Conservation (phyloP, 2,329 filamentous ascomycete species). For the Fusarium citri region DNA sequence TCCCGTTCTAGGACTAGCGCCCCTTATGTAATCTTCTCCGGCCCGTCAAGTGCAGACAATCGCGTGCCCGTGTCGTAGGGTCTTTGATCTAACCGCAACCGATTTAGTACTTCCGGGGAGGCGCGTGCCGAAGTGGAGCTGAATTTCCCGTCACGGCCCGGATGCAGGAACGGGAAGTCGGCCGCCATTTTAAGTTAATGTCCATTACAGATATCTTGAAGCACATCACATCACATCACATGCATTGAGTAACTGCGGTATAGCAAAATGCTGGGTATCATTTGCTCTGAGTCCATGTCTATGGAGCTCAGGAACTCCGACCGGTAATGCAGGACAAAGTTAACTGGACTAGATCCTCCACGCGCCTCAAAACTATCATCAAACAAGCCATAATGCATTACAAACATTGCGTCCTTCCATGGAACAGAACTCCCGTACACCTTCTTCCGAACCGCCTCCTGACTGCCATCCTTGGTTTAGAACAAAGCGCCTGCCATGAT, state of each 20-base stretch:
- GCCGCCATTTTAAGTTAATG: not conserved
- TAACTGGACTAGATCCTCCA: conserved; percentile 19
- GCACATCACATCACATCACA: not conserved
- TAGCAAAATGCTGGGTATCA: conserved; percentile 47
- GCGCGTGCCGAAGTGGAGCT: conserved; percentile 38
- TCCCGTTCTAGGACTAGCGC: conserved; percentile 31
- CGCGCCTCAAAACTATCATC: conserved; percentile 22
- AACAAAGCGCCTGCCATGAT: conserved; percentile 25
- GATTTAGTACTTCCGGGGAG: conserved; percentile 19
- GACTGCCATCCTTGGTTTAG: conserved; percentile 8
- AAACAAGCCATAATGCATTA: conserved; percentile 28
- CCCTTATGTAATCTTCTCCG: conserved; percentile 9
- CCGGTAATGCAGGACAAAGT: conserved; percentile 27
- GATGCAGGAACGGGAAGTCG: conserved; percentile 39
- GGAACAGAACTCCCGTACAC: conserved; percentile 28
- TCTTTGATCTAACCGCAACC: not conserved
- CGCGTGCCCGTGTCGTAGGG: conserved; percentile 22
- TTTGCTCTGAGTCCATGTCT: conserved; percentile 41
- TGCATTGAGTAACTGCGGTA: not conserved
- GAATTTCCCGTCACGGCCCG: conserved; percentile 34
- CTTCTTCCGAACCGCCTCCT: conserved; percentile 5
- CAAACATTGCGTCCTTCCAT: conserved; percentile 23
- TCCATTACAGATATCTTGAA: not conserved
- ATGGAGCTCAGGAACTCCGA: conserved; percentile 35
- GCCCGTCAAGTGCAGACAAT: conserved; percentile 21